These are phyloP conservation scores for Rubus parviflorus DNA, from an alignment of 306 rosid genomes.

Conservation along the genomic window DNA sequence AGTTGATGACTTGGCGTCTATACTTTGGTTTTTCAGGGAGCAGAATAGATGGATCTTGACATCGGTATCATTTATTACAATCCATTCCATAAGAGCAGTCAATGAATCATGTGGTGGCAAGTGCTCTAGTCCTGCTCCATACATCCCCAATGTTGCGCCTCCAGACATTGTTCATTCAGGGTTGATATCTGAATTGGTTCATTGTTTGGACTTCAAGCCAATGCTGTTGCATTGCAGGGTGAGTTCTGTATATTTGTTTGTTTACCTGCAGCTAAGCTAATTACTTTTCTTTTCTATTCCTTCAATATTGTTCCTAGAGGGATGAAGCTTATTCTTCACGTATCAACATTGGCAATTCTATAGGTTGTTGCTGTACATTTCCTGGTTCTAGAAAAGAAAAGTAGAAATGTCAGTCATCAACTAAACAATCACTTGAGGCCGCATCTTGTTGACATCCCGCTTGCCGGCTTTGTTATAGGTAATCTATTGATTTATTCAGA, in stretches of 20 bases:
- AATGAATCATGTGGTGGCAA: conserved; percentile 37
- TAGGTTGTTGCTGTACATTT: conserved; percentile 71
- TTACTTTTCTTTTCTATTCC: not conserved
- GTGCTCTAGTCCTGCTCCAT: conserved; percentile 30
- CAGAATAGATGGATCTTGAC: conserved; percentile 56
- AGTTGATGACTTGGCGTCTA: not conserved
- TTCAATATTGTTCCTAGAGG: conserved; percentile 1
- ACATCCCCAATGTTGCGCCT: conserved; percentile 24
- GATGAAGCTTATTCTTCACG: not conserved
- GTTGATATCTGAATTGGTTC: conserved; percentile 60
- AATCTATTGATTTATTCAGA: conserved; percentile 27
- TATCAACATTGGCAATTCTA: not conserved
- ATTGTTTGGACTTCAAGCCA: conserved; percentile 36
- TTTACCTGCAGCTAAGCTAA: conserved; percentile 17
- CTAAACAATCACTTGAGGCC: conserved; percentile 23
- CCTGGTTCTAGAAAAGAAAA: conserved; percentile 61
- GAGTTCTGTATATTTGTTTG: conserved; percentile 22
- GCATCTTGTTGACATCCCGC: conserved; percentile 59
- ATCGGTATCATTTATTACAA: conserved; percentile 63
- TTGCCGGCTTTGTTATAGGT: conserved; percentile 89
- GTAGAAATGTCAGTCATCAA: conserved; percentile 24
- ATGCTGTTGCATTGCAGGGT: conserved; percentile 68
- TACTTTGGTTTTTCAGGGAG: conserved; percentile 49
- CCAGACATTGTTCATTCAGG: conserved; percentile 35
- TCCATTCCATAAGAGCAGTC: conserved; percentile 46